Evolutionary conservation across 2,329 filamentous ascomycete species (phyloP).

Genomic region (Colletotrichum paranaense): DNA sequence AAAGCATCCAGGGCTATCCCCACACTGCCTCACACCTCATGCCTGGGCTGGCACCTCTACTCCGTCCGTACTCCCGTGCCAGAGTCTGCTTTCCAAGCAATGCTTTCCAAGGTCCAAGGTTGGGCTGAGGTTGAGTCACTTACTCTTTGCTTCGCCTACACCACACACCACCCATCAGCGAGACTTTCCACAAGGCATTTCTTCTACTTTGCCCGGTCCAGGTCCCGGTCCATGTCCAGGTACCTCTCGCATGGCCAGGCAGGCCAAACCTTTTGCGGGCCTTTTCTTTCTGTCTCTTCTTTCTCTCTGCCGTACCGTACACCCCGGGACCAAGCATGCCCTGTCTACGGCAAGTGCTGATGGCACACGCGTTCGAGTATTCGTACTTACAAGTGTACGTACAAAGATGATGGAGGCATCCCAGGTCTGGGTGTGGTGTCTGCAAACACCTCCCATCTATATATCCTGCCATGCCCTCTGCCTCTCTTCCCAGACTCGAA

Average conservation of each 20-base stretch:
- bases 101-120: neutral
- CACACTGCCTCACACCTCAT: conserved; percentile 3
- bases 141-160: conserved; percentile 3
- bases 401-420: conserved; percentile 20
- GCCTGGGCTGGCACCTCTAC: neutral
- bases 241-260: conserved; percentile 16
- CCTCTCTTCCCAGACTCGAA: too few relatives aligned
- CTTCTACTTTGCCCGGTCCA: neutral
- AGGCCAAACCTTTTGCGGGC: conserved; percentile 11
- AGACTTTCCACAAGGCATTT: conserved; percentile 21
- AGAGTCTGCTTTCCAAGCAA: neutral
- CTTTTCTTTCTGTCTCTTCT: neutral
- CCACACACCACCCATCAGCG: conserved; percentile 3
- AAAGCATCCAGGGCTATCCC: neutral
- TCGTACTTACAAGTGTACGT: conserved; percentile 2
- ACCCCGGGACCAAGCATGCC: conserved; percentile 13
- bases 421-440: neutral
- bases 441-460: conserved; percentile 8
- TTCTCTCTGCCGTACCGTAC: neutral
- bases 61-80: too few relatives aligned
- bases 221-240: neutral
- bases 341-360: conserved; percentile 23
- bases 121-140: conserved; percentile 16
- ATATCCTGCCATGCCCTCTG: conserved; percentile 13
- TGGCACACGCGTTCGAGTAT: conserved; percentile 11